These are phyloP conservation scores for Cordyceps militaris DNA, from an alignment of 2,329 filamentous ascomycete genomes.

Conservation along the genomic window DNA sequence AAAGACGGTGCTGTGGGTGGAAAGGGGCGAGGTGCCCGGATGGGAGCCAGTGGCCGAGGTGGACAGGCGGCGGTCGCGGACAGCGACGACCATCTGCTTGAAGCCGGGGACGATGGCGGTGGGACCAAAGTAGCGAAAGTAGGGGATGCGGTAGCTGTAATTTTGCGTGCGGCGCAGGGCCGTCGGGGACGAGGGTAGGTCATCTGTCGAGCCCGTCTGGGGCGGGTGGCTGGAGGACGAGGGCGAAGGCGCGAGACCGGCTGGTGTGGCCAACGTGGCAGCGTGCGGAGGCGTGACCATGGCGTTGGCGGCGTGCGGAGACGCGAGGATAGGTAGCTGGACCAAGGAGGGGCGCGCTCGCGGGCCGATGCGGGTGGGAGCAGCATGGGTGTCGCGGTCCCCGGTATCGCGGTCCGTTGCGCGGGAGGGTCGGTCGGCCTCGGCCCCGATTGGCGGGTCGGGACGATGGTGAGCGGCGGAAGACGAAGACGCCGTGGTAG, in stretches of 20 bases:
- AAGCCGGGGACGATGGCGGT: constrained; percentile 88
- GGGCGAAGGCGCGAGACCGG: background rate
- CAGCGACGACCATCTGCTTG: constrained; percentile 83
- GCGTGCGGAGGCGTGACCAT: background rate
- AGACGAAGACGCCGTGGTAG: background rate
- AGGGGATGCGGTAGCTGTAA: constrained; percentile 65
- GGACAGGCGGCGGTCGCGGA: constrained; percentile 58
- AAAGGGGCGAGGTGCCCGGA: constrained; percentile 45
- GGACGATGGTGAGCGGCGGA: background rate
- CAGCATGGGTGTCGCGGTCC: background rate
- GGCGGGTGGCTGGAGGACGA: constrained; percentile 5
- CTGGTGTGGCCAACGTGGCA: background rate
- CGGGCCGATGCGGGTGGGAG: background rate
- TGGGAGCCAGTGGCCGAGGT: constrained; percentile 45
- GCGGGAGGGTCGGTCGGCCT: background rate
- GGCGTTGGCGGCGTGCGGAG: background rate
- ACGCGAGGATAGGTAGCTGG: background rate
- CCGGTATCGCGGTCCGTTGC: background rate
- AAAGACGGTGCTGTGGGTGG: constrained; percentile 27
- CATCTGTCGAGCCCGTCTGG: constrained; percentile 18
- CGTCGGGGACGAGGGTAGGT: constrained; percentile 32
- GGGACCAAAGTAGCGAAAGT: constrained; percentile 84
- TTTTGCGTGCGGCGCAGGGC: constrained; percentile 34
- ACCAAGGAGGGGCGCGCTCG: background rate
- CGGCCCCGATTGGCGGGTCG: background rate